phyloP scores from a whole-genome alignment of 148 eudicot species.

The Cornus controversa region DNA sequence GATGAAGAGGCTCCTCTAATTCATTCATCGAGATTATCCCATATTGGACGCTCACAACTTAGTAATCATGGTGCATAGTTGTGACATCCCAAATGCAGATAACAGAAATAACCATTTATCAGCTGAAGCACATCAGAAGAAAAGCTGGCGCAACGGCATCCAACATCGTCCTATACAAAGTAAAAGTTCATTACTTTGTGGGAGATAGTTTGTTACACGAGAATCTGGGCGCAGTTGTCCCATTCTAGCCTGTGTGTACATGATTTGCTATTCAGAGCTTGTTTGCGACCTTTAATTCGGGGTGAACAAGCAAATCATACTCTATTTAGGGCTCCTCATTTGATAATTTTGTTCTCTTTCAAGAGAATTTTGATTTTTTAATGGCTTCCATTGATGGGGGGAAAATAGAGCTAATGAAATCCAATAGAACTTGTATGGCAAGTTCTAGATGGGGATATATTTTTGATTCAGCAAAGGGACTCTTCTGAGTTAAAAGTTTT shows the following conservation, averaged over 20 bases:
- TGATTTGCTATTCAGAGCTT: background rate
- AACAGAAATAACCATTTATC: background rate
- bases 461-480: no score
- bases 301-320: background rate
- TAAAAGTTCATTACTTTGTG: background rate
- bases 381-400: background rate
- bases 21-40: slow-evolving; percentile 37
- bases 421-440: no score
- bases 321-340: background rate
- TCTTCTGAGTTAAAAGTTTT: no score
- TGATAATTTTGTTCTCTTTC: background rate
- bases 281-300: background rate
- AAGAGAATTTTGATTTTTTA: background rate
- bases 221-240: background rate
- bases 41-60: slow-evolving; percentile 36
- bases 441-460: no score
- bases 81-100: background rate
- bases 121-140: background rate
- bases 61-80: slow-evolving; percentile 13
- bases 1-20: slow-evolving; percentile 43
- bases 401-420: background rate
- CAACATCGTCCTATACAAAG: background rate
- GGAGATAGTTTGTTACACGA: background rate
- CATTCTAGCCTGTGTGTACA: background rate
- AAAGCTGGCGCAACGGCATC: background rate